phyloP scores from a whole-genome alignment of 2,329 filamentous ascomycete genomes.

The Exserohilum rostratum region DNA sequence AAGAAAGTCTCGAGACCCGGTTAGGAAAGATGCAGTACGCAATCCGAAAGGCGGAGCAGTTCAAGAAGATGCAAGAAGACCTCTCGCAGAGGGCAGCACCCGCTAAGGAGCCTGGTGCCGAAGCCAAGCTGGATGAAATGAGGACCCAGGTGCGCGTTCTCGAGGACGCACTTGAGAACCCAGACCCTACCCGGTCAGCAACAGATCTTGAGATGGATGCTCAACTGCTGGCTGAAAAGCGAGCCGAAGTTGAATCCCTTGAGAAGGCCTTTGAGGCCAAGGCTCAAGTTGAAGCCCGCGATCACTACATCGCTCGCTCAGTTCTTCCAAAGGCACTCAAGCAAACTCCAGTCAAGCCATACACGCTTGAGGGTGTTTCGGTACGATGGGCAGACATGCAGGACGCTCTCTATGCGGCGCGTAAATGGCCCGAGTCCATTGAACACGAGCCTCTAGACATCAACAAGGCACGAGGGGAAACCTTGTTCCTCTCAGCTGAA shows the following conservation, averaged over 20 bases:
- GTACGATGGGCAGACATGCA: constrained; percentile 44
- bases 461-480: constrained; percentile 16
- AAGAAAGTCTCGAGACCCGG: constrained; percentile 30
- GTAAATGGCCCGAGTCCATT: constrained; percentile 29
- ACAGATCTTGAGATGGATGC: constrained; percentile 18
- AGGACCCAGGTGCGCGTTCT: constrained; percentile 16
- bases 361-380: constrained; percentile 32
- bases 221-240: constrained; percentile 15
- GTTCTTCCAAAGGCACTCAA: constrained; percentile 30
- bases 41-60: constrained; percentile 29
- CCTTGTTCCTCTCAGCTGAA: constrained; percentile 24
- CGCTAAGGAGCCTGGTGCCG: constrained; percentile 29
- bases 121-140: constrained; percentile 24
- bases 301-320: constrained; percentile 33
- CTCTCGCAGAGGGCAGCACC: constrained; percentile 21
- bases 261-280: constrained; percentile 35
- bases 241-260: constrained; percentile 23
- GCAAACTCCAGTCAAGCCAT: constrained; percentile 26
- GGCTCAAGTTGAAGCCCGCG: constrained; percentile 7
- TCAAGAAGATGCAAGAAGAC: constrained; percentile 26
- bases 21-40: constrained; percentile 32
- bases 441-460: constrained; percentile 29
- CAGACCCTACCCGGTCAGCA: constrained; percentile 18
- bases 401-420: constrained; percentile 38
- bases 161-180: constrained; percentile 20